Base-by-base conservation (phyloP, 352 stramenopile species). In the Phytophthora tubulina region DNA sequence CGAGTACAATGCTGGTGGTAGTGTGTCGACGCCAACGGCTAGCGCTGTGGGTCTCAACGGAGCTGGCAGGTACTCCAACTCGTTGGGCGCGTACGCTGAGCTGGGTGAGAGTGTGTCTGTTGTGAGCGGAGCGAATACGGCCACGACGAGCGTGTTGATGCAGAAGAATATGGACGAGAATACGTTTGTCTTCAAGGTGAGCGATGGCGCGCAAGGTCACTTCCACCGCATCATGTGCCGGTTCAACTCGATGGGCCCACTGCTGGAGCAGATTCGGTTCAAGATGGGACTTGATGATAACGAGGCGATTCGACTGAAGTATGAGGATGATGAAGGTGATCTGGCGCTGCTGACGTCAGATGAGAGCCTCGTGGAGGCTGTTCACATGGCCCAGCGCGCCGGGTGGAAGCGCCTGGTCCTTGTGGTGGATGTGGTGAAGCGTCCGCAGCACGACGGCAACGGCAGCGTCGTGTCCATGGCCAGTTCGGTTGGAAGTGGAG, bases 131-230 rank as follows among this genome's bases (percentile, higher is more conserved):
- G 75, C 88, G 13, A 91, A 93, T 49, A 95, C 89, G 11, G 81
- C 83, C 1, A 88, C 84, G 5, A 94, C 87, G 33, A 96, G 85
- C 44, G 82, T 91, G 11, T 70, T 95, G 75, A 89, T 88, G 69
- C 79, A 84, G 36, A 89, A 89, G 48, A 73, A 78, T 49, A 75
- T 76, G 15, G 89, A 96, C 39, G 89, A 95, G 10, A 79, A 77
- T 45, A 77, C 73, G 53, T 97, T 95, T 56, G 79, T 97, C 33
- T 97, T 97, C 76, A 97, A 97, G 72, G 87, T 97, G 42, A 96
- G 86, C 56, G 89, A 96, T 53, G 84, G 83, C 38, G 76, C 79
- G 11, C 78, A 92, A 60, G 89, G 88, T 15, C 89, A 96, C 58
- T 95, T 93, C 69, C 89, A 97, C 71, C 90, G 90, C 44, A 88